phyloP scores from a whole-genome alignment of 228 moss, liverwort and hornwort species.

The Sphagnum fallax region DNA sequence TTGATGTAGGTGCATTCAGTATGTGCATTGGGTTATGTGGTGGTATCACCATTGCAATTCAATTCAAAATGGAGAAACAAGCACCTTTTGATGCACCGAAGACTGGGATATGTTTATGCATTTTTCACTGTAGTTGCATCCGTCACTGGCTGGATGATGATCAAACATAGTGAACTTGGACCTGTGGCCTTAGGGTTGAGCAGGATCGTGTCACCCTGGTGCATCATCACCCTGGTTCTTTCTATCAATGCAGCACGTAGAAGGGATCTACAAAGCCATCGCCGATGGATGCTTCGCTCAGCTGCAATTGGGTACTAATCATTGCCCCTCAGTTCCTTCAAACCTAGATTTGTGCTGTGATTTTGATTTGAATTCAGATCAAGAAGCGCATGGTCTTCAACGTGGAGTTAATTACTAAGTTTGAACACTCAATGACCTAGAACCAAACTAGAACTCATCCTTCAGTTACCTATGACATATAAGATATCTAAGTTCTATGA shows the following conservation, averaged over 20 bases:
- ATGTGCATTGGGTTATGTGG: conserved; percentile 20
- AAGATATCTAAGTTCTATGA: too few relatives aligned
- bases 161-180: conserved; percentile 20
- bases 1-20: conserved; percentile 18
- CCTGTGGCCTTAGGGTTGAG: not conserved
- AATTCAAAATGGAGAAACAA: conserved; percentile 19
- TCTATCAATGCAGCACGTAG: conserved; percentile 27
- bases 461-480: too few relatives aligned
- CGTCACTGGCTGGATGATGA: conserved; percentile 16
- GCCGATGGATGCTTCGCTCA: conserved; percentile 40
- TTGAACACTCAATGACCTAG: not conserved
- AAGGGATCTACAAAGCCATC: conserved; percentile 32
- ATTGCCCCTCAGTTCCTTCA: not conserved
- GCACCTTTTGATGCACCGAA: conserved; percentile 18
- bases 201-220: not conserved
- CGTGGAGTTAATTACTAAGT: not conserved
- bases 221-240: conserved; percentile 13
- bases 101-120: conserved; percentile 36
- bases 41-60: conserved; percentile 43
- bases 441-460: too few relatives aligned
- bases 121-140: conserved; percentile 12
- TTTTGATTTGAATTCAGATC: not conserved
- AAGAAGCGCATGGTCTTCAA: not conserved
- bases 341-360: not conserved
- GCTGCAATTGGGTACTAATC: conserved; percentile 42